These are phyloP conservation scores for Lagenidium giganteum DNA, from an alignment of 352 stramenopile species.

Conservation along the genomic window DNA sequence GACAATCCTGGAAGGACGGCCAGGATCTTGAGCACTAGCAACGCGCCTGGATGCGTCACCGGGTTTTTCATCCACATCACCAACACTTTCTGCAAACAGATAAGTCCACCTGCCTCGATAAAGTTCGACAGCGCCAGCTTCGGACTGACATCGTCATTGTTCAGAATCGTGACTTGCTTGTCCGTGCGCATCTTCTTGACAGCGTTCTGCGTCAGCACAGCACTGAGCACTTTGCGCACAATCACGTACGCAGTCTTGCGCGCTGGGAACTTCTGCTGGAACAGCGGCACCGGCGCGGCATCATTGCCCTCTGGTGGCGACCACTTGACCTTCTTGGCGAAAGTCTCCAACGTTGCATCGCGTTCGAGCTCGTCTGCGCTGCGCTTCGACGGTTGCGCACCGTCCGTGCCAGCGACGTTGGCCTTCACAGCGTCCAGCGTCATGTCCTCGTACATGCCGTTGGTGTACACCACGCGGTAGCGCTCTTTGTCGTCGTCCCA, in stretches of 20 bases:
- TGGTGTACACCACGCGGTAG: conserved; percentile 41
- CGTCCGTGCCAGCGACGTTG: conserved; percentile 5
- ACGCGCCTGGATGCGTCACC: conserved; percentile 29
- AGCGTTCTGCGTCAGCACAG: conserved; percentile 48
- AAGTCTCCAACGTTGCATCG: conserved; percentile 19
- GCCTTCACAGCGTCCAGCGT: conserved; percentile 23
- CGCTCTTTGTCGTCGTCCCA: conserved; percentile 35
- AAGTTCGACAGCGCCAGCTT: conserved; percentile 54
- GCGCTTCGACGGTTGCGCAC: conserved; percentile 12
- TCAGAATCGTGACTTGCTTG: conserved; percentile 48
- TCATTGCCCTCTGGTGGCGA: conserved; percentile 5
- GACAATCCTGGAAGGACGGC: conserved; percentile 50
- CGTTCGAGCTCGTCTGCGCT: conserved; percentile 3
- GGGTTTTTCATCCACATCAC: conserved; percentile 44
- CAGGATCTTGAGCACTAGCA: conserved; percentile 57
- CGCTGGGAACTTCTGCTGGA: conserved; percentile 39
- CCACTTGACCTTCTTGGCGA: conserved; percentile 10
- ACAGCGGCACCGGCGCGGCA: conserved; percentile 24
- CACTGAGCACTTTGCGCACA: conserved; percentile 36
- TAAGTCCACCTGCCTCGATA: conserved; percentile 54
- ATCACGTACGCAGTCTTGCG: conserved; percentile 40
- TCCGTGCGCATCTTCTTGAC: conserved; percentile 38
- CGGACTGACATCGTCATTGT: conserved; percentile 60
- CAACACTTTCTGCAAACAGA: conserved; percentile 43
- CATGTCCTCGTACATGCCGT: conserved; percentile 42